These are phyloP conservation scores for Talaromyces trachyspermus DNA, from an alignment of 495 filamentous ascomycete genomes.

Conservation along the genomic window DNA sequence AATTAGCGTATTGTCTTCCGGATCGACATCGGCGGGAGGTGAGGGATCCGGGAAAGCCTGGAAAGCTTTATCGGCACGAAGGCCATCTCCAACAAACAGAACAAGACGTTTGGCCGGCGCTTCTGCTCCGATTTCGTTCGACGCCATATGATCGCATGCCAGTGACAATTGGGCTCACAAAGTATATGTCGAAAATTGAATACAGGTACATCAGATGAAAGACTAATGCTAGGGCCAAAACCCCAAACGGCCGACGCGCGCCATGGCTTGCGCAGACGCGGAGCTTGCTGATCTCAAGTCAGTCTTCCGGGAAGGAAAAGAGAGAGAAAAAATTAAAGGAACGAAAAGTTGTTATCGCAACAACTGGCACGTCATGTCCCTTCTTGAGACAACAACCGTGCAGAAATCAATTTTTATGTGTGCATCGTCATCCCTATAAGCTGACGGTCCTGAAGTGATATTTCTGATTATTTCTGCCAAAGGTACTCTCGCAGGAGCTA, in stretches of 20 bases:
- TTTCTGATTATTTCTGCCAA: no score
- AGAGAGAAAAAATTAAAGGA: background rate
- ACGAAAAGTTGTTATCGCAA: background rate
- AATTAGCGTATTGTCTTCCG: constrained; percentile 48
- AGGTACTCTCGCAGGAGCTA: no score
- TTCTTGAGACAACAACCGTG: background rate
- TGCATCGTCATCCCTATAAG: no score
- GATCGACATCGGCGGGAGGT: constrained; percentile 46
- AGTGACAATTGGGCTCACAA: constrained; percentile 93
- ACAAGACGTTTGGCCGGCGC: constrained; percentile 86
- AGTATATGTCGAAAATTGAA: constrained; percentile 99
- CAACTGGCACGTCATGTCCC: background rate
- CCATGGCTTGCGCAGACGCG: constrained; percentile 51
- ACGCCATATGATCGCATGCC: constrained; percentile 81
- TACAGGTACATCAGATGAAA: constrained; percentile 94
- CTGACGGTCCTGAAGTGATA: no score
- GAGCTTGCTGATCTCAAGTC: no score
- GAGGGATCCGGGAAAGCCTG: constrained; percentile 89
- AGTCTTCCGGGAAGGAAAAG: background rate
- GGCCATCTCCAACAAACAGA: constrained; percentile 93
- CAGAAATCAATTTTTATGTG: background rate
- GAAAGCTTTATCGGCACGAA: constrained; percentile 97
- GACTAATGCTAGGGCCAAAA: constrained; percentile 87
- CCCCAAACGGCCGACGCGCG: constrained; percentile 71
- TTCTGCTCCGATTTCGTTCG: constrained; percentile 49